Conservation (phyloP, 2,329 filamentous ascomycete species). For the Aspergillus brunneoviolaceus region DNA sequence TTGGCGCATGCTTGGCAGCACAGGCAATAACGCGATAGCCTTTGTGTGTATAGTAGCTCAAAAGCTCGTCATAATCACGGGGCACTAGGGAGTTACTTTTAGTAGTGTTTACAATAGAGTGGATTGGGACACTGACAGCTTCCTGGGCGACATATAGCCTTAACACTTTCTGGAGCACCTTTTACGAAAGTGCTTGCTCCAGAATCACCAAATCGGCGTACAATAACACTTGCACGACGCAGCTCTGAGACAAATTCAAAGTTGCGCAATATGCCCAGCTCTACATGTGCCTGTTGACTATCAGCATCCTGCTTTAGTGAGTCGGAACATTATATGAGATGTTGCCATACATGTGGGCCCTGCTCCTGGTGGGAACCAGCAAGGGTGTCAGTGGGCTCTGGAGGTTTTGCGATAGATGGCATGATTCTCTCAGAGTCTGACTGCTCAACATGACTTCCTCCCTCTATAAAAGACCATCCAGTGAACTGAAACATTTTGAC, state of each 20-base stretch:
- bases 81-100: constrained; percentile 58
- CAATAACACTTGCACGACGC: constrained; percentile 86
- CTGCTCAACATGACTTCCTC: constrained; percentile 63
- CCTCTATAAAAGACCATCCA: constrained; percentile 87
- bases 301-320: neutral
- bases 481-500: constrained; percentile 99
- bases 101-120: constrained; percentile 24
- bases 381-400: constrained; percentile 54
- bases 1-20: constrained; percentile 82
- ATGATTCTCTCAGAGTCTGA: constrained; percentile 66
- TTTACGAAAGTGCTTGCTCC: constrained; percentile 91
- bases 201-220: constrained; percentile 80
- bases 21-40: constrained; percentile 96
- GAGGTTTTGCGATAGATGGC: constrained; percentile 86
- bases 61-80: constrained; percentile 80
- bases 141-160: constrained; percentile 81
- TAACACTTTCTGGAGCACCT: constrained; percentile 94
- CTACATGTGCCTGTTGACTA: constrained; percentile 54
- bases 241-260: constrained; percentile 97
- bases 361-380: constrained; percentile 41
- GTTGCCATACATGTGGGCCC: constrained; percentile 23
- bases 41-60: constrained; percentile 89
- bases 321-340: neutral
- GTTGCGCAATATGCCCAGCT: constrained; percentile 84
- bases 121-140: constrained; percentile 59